Base-by-base conservation (phyloP, 2,329 filamentous ascomycete genomes). In the Colletotrichum incanum region DNA sequence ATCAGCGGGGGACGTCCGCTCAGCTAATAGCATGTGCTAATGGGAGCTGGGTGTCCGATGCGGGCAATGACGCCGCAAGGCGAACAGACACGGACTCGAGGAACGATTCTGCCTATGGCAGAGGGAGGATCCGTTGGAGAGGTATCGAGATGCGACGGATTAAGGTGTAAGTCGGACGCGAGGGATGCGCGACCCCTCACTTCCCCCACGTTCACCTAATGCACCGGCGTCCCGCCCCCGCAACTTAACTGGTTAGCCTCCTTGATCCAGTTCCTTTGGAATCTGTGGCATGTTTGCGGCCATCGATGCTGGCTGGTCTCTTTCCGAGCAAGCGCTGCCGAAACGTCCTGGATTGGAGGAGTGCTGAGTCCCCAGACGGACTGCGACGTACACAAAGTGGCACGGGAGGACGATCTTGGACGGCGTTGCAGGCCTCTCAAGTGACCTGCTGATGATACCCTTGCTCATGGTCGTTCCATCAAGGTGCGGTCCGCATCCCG, bases 161-260 rank as follows among this genome's bases (percentile, higher is more conserved):
- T 67, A 61, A 69, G 34, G 65, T 72, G 65, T 43, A n/a, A 72
- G 52, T 64, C 43, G 43, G 50, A 71, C 45, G 49, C 37, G 47
- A 72, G 45, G 54, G 39, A 52, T 12, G 58, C 20, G 39, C 23
- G 41, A 77, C 76, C 76, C 76, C 76, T 76, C 74, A 76, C 58
- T 73, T 78, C 78, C 79, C 78, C 79, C 78, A 80, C 78, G 78
- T 79, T 79, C 74, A 65, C 66, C 76, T 77, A 78, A 78, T 78
- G 78, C 77, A 75, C 65, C 41, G 47, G 50, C 31, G 34, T 65
- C 59, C 70, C 59, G 65, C 45, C 65, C 58, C 59, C 65, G 65
- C 70, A 65, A 49, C 60, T 49, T 26, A 64, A 70, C 52, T 70
- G 54, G 65, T 4, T 23, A 52, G 39, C 20, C 47, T 47, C 23